Conservation (phyloP, 2,329 filamentous ascomycete species). For the Bipolaris oryzae region DNA sequence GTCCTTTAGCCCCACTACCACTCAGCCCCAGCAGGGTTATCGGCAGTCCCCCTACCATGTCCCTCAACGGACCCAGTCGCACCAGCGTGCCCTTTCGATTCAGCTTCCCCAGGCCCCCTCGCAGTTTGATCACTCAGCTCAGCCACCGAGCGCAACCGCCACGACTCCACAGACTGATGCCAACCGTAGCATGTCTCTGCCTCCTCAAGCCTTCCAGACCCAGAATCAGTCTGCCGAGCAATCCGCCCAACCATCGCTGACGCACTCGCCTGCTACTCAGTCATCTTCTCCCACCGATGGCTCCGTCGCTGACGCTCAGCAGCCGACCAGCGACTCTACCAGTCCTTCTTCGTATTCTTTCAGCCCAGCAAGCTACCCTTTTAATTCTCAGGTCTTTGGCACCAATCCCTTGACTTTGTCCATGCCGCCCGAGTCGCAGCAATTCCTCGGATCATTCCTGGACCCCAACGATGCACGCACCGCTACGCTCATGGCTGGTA, state of each 20-base stretch:
- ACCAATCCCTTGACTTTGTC: constrained; percentile 56
- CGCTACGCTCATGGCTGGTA: constrained; percentile 55
- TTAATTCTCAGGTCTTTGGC: constrained; percentile 37
- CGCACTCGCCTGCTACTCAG: constrained; percentile 28
- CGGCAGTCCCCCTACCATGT: constrained; percentile 56
- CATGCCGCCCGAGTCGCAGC: constrained; percentile 60
- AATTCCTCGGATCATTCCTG: constrained; percentile 56
- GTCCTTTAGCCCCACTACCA: constrained; percentile 27
- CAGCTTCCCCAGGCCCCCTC: constrained; percentile 48
- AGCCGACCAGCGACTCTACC: constrained; percentile 26
- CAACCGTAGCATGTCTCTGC: constrained; percentile 53
- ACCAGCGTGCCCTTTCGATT: constrained; percentile 55
- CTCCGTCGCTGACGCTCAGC: constrained; percentile 33
- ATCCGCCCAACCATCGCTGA: constrained; percentile 24
- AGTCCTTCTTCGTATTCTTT: constrained; percentile 29
- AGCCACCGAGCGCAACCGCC: constrained; percentile 24
- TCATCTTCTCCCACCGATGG: constrained; percentile 27
- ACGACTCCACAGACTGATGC: constrained; percentile 34
- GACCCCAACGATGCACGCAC: constrained; percentile 55
- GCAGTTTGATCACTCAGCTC: constrained; percentile 34
- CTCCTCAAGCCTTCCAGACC: constrained; percentile 39
- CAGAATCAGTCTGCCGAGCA: constrained; percentile 22
- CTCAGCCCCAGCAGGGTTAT: constrained; percentile 42
- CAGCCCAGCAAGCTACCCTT: constrained; percentile 32
- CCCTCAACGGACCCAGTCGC: constrained; percentile 47